Evolutionary conservation across 2,329 filamentous ascomycete genomes (phyloP).

Genomic region (Xylaria sp.): DNA sequence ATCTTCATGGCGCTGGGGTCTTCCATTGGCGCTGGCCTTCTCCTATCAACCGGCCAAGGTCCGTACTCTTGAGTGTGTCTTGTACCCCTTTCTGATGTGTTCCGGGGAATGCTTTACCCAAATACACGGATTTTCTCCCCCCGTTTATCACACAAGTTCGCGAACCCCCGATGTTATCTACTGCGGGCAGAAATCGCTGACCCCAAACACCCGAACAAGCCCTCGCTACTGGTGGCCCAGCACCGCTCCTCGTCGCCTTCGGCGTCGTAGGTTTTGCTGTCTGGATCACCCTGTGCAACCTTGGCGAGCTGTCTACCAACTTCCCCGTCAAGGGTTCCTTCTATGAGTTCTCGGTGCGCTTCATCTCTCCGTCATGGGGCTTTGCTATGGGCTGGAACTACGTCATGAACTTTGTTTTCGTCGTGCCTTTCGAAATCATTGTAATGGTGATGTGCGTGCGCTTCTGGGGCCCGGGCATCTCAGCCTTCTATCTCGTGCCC

Average conservation of each 20-base stretch:
- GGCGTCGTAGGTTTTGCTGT: conserved; percentile 50
- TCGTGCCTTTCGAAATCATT: conserved; percentile 54
- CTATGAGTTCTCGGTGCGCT: conserved; percentile 54
- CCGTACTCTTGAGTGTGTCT: background rate
- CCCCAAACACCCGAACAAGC: conserved; percentile 29
- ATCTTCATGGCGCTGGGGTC: conserved; percentile 52
- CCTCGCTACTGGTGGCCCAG: conserved; percentile 50
- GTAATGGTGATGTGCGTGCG: conserved; percentile 49
- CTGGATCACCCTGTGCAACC: conserved; percentile 47
- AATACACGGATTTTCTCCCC: background rate
- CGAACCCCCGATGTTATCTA: background rate
- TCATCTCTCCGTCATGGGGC: conserved; percentile 53
- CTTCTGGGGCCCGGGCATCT: conserved; percentile 47
- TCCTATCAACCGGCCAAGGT: conserved; percentile 49
- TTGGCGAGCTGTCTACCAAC: conserved; percentile 45
- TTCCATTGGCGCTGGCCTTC: conserved; percentile 53
- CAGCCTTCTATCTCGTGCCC: conserved; percentile 50
- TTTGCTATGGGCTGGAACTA: conserved; percentile 57
- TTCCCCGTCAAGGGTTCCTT: conserved; percentile 54
- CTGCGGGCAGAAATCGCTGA: background rate
- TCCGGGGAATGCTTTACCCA: background rate
- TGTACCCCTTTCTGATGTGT: background rate
- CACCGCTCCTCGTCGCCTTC: conserved; percentile 50
- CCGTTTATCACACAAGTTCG: background rate
- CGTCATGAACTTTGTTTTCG: conserved; percentile 52